Conservation (phyloP, 2,329 filamentous ascomycete species). For the Xylariaceae sp. region DNA sequence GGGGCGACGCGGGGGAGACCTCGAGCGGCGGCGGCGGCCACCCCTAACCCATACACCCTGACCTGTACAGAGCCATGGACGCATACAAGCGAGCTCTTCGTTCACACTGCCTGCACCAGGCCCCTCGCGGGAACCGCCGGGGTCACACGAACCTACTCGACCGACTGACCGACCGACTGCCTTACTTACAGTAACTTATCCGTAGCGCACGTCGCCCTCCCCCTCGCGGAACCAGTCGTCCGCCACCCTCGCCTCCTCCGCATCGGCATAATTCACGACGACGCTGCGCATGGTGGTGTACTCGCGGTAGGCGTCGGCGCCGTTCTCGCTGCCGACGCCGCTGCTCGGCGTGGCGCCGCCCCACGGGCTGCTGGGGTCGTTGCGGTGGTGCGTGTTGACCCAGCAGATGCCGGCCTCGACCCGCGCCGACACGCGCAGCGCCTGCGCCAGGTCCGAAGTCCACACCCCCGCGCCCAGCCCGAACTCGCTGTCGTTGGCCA, state of each 20-base stretch:
- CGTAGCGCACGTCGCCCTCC: slow-evolving; percentile 50
- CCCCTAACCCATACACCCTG: too few relatives aligned
- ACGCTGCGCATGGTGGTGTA: slow-evolving; percentile 58
- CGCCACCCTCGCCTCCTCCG: slow-evolving; percentile 39
- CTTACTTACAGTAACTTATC: too few relatives aligned
- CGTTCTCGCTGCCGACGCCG: slow-evolving; percentile 68
- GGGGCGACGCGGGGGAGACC: too few relatives aligned
- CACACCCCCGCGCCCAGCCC: slow-evolving; percentile 71
- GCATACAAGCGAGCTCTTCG: too few relatives aligned
- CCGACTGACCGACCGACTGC: too few relatives aligned
- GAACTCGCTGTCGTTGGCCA: slow-evolving; percentile 69
- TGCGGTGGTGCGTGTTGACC: slow-evolving; percentile 59
- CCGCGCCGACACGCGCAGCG: slow-evolving; percentile 63
- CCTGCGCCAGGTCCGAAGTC: slow-evolving; percentile 66
- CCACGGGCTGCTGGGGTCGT: slow-evolving; percentile 66
- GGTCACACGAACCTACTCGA: too few relatives aligned
- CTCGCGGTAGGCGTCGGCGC: slow-evolving; percentile 53
- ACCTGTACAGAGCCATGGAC: too few relatives aligned
- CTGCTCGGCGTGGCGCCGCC: slow-evolving; percentile 55
- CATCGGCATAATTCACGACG: slow-evolving; percentile 59
- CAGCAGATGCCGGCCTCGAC: slow-evolving; percentile 58
- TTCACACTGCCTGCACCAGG: too few relatives aligned
- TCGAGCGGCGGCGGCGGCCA: too few relatives aligned
- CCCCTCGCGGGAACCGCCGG: too few relatives aligned
- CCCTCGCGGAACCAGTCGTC: slow-evolving; percentile 65